Conservation (phyloP, 2,329 filamentous ascomycete genomes). For the Salinomyces thailandicus region DNA sequence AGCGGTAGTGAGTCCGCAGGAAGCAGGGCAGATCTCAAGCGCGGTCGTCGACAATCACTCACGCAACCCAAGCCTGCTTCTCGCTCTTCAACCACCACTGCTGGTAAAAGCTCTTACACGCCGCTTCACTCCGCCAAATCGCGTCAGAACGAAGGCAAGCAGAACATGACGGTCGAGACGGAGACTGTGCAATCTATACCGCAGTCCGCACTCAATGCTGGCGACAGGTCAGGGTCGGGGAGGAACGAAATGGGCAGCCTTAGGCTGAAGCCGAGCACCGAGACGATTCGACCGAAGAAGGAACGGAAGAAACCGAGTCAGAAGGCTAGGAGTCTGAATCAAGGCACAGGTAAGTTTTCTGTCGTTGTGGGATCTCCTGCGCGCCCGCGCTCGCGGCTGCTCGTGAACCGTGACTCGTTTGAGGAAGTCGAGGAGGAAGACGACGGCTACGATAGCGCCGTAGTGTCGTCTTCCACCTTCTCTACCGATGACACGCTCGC, state of each 20-base stretch:
- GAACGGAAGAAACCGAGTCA: slow-evolving; percentile 72
- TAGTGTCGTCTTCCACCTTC: slow-evolving; percentile 1
- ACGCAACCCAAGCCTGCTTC: slow-evolving; percentile 15
- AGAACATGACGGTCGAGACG: slow-evolving; percentile 95
- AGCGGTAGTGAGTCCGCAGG: slow-evolving; percentile 57
- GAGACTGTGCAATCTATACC: slow-evolving; percentile 89
- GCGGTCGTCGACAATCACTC: slow-evolving; percentile 22
- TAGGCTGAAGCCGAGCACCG: slow-evolving; percentile 78
- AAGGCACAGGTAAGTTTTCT: slow-evolving; percentile 61
- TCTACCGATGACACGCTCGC: slow-evolving; percentile 1
- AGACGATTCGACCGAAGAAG: slow-evolving; percentile 90
- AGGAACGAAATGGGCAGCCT: slow-evolving; percentile 61
- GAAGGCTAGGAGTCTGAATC: slow-evolving; percentile 61
- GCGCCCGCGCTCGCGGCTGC: slow-evolving; percentile 21
- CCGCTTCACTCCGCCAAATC: slow-evolving; percentile 54
- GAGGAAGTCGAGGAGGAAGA: slow-evolving; percentile 3
- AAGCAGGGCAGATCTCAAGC: slow-evolving; percentile 40
- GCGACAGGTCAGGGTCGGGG: slow-evolving; percentile 47
- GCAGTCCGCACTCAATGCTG: slow-evolving; percentile 58
- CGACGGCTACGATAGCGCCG: not conserved
- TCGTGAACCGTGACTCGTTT: slow-evolving; percentile 13
- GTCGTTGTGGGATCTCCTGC: not conserved
- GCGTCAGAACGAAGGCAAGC: slow-evolving; percentile 62
- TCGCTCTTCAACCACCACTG: slow-evolving; percentile 21
- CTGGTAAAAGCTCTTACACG: slow-evolving; percentile 57